Base-by-base conservation (phyloP, 345 rosid species). In the Populus davidiana region DNA sequence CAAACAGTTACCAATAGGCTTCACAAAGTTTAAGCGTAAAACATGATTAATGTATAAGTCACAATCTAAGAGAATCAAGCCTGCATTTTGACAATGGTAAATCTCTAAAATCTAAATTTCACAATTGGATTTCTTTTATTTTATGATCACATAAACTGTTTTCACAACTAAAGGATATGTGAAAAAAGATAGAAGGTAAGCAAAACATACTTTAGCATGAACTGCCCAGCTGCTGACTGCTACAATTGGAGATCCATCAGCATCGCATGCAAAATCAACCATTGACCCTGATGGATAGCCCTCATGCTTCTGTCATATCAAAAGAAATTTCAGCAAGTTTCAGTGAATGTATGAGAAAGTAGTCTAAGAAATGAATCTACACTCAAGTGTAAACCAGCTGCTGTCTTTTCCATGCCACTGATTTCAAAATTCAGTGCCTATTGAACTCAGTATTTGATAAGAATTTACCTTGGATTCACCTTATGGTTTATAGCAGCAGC, bases 191-290 rank as follows among this genome's bases (percentile, higher is more conserved):
- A 68, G 52, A 31, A 43, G 39, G 39, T 21, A 17, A 72, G 12
- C 23, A 68, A 52, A 69, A 50, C 70, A 78, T 84, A 93, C 99
- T 96, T 90, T 96, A 6, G 96, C 72, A 83, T 92, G 99, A 72
- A 86, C 86, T 20, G 99, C 97, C 83, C 93, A 81, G 88, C 88
- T 92, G 87, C 97, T 93, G 77, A 92, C 84, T 62, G 97, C 97
- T 52, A 93, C 69, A 73, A 93, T 87, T 9, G 96, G 94, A 87
- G 91, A 88, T 83, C 97, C 98, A 89, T 88, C 91, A 66, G 84
- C 87, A 81, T 88, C 98, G 77, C 94, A 91, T 20, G 98, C 96
- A 85, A 91, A 92, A 85, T 93, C 99, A 79, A 96, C 96, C 93
- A 90, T 86, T 5, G 94, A 88, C 1, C 98, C 98, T 50, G 99